phyloP scores from a whole-genome alignment of 495 filamentous ascomycete species.

The Talaromyces ruber region DNA sequence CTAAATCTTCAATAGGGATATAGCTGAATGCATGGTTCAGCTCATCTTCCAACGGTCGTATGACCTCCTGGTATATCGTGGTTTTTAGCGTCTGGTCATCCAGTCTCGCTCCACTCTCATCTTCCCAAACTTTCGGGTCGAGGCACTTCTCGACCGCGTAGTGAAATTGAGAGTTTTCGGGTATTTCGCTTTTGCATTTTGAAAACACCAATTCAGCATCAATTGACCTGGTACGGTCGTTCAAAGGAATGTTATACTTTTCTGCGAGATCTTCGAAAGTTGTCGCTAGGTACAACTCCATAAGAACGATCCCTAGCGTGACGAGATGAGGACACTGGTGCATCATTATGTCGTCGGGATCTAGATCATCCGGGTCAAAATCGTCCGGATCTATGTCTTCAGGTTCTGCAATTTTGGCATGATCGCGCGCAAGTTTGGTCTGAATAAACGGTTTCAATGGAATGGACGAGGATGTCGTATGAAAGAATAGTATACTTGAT shows the following conservation, averaged over 20 bases:
- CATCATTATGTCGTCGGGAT: neutral
- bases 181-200: neutral
- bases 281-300: neutral
- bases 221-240: neutral
- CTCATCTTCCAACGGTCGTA: neutral
- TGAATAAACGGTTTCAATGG: conserved; percentile 2
- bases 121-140: neutral
- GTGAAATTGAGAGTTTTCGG: neutral
- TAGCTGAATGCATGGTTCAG: conserved; percentile 1
- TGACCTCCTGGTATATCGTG: neutral
- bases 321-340: neutral
- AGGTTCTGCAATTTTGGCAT: neutral
- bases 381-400: neutral
- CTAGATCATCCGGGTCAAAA: neutral
- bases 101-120: neutral
- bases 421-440: neutral
- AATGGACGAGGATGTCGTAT: neutral
- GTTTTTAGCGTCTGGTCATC: neutral
- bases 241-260: neutral
- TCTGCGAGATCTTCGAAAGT: neutral
- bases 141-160: neutral
- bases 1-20: neutral
- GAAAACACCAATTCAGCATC: neutral
- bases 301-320: neutral
- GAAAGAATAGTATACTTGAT: conserved; percentile 1